A percentile compares a stretch with the other conserved stretches of the same genome.
Evolutionary conservation across 2,329 filamentous ascomycete genomes (phyloP).

Genomic region (Xylariaceae sp.): DNA sequence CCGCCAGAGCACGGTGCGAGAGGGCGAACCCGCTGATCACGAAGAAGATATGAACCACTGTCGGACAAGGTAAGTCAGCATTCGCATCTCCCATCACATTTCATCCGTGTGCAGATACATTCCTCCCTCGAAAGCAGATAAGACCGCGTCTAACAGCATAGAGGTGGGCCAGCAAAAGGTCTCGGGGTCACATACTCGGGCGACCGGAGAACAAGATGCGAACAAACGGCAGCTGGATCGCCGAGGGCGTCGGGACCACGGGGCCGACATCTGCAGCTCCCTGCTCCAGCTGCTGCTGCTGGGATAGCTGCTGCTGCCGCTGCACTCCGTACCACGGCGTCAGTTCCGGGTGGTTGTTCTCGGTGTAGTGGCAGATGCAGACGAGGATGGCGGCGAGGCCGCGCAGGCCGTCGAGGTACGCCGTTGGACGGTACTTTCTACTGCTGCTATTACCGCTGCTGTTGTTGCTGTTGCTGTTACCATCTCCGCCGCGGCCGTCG

Average conservation of each 20-base stretch:
- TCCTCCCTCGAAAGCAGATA: no score
- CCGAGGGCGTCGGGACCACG: constrained; percentile 10
- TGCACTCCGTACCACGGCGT: constrained; percentile 28
- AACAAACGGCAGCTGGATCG: constrained; percentile 36
- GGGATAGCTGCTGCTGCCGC: constrained; percentile 16
- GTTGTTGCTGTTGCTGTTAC: no score
- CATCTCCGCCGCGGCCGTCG: no score
- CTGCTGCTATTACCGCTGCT: no score
- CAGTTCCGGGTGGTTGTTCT: constrained; percentile 30
- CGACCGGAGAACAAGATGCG: constrained; percentile 36
- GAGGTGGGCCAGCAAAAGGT: no score
- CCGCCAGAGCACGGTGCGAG: constrained; percentile 34
- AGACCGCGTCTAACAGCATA: no score
- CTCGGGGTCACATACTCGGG: no score
- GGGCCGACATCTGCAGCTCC: background rate
- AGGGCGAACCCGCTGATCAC: constrained; percentile 43
- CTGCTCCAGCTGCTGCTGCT: background rate
- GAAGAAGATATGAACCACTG: constrained; percentile 46
- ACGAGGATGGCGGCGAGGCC: constrained; percentile 41
- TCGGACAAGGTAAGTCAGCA: no score
- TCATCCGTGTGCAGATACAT: no score
- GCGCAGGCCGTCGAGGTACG: constrained; percentile 43
- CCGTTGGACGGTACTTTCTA: constrained; percentile 29
- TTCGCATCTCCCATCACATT: no score
- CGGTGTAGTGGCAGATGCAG: constrained; percentile 39